Base-by-base conservation (phyloP, 768 basidiomycete species). In the Pisolithus albus region DNA sequence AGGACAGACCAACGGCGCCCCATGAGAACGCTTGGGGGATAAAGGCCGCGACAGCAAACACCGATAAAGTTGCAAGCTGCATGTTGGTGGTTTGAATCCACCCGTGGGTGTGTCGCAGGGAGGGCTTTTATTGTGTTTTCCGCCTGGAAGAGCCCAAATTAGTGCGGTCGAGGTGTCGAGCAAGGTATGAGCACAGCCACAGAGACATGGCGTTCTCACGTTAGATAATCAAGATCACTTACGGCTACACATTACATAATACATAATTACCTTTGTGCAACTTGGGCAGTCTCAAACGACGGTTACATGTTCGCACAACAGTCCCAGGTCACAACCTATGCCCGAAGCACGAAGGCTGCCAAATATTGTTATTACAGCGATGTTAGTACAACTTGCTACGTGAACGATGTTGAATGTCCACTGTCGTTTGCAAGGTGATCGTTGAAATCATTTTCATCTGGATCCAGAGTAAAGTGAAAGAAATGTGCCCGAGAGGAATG, bases 401-500 rank as follows among this genome's bases (percentile, higher is more conserved):
- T 56, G 56, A 63, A 59, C 62, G 46, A 59, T 65, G 70, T 72
- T 67, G 66, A 64, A 67, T 59, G 59, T 61, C 64, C 67, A 63
- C 55, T 56, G 53, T 45, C 7, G 16, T 28, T 41, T 30, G 23
- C 16, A 45, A 28, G 54, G 61, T 71, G 75, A 75, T 55, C 76
- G 78, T 81, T 81, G 79, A 80, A 80, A 15, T 77, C 76, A 77
- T 77, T 39, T 37, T 45, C 50, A 46, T 34, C 40, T 32, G 30
- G 30, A 32, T 32, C n/a, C 21, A 19, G 23, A 42, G 15, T 42
- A 42, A 24, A 13, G 19, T 21, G 41, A 15, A 21, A 42, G 30
- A 11, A 42, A 11, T 5, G 19, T 11, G 15, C 10, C 23, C 21
- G 7, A 24, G 16, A 18, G 43, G 13, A 11, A n/a, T 7, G 18